Evolutionary conservation across 176 grass and related monocot genomes (phyloP).

Genomic region (barley (Hordeum vulgare)): MorexV3_pseudomolecules_assembly NC_058522.1:587264601-587265100

Average conservation of each 20-base stretch:
- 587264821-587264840: neutral
- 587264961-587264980: neutral
- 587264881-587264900: no score
- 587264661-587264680: neutral
- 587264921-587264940: no score
- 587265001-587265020: neutral
- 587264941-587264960: neutral
- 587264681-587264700: neutral
- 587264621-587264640: neutral
- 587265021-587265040: neutral
- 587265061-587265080: neutral
- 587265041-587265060: neutral
- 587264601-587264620: neutral
- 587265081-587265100: neutral
- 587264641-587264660: neutral
- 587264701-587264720: neutral
- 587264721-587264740: neutral
- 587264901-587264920: no score
- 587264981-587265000: neutral
- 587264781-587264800: neutral
- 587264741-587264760: neutral
- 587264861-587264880: no score
- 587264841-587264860: no score
- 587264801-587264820: no score
- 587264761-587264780: neutral